These are phyloP conservation scores for Herpotrichia juniperi DNA, from an alignment of 2,329 filamentous ascomycete species.

Conservation along the genomic window DNA sequence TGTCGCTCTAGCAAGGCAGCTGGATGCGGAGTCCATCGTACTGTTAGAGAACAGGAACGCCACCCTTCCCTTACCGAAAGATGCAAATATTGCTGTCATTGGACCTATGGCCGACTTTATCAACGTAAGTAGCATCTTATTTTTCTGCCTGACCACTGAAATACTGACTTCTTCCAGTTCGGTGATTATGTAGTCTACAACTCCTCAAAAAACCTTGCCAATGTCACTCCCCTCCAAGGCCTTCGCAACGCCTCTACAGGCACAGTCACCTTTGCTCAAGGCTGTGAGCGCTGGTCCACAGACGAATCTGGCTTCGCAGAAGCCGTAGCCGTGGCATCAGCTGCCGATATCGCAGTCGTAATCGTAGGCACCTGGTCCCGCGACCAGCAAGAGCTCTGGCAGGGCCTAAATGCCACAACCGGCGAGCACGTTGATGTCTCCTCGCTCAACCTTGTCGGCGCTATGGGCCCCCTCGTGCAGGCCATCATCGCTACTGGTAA, in stretches of 20 bases:
- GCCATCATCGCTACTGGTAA: conserved; percentile 71
- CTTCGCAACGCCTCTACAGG: conserved; percentile 65
- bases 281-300: conserved; percentile 75
- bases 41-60: conserved; percentile 74
- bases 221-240: conserved; percentile 73
- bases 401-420: conserved; percentile 73
- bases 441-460: conserved; percentile 70
- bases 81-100: conserved; percentile 73
- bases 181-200: conserved; percentile 75
- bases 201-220: conserved; percentile 62
- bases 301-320: conserved; percentile 71
- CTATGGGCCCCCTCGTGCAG: conserved; percentile 69
- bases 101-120: conserved; percentile 77
- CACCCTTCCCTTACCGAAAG: conserved; percentile 68
- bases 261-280: conserved; percentile 69
- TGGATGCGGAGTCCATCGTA: conserved; percentile 73
- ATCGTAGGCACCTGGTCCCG: conserved; percentile 78
- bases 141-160: not conserved
- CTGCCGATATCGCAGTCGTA: conserved; percentile 74
- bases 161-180: conserved; percentile 53
- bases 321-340: conserved; percentile 68
- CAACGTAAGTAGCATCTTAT: conserved; percentile 59
- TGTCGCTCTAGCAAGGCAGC: conserved; percentile 65
- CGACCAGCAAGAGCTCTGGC: conserved; percentile 75
- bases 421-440: conserved; percentile 75